Percentiles rank a stretch among this genome's conserved stretches.
Evolutionary conservation across 2,329 filamentous ascomycete species (phyloP).

Genomic region (Colletotrichum costaricense): DNA sequence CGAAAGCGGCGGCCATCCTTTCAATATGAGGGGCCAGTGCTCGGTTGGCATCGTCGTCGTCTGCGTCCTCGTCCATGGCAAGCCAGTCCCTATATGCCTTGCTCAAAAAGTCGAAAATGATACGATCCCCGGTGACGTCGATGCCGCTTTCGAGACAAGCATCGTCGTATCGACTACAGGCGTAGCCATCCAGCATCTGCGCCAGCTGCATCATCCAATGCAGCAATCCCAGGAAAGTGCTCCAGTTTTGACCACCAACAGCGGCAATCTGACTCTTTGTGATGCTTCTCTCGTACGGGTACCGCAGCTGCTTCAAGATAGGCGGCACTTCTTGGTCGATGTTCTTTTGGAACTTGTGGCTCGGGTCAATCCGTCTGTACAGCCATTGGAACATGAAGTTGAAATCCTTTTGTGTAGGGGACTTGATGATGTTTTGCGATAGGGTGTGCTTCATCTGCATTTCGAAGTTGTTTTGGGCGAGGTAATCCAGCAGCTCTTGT

Average conservation of each 20-base stretch:
- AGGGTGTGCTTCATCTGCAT: conserved; percentile 96
- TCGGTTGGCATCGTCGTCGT: conserved; percentile 83
- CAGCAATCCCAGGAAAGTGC: conserved; percentile 89
- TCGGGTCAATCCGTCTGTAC: conserved; percentile 94
- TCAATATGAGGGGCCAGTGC: conserved; percentile 86
- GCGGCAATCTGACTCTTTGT: conserved; percentile 96
- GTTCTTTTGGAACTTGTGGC: conserved; percentile 91
- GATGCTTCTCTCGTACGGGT: conserved; percentile 94
- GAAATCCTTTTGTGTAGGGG: conserved; percentile 98
- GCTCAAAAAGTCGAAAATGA: conserved; percentile 93
- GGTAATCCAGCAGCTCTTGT: conserved; percentile 90
- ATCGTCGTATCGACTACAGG: conserved; percentile 83
- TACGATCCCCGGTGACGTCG: conserved; percentile 89
- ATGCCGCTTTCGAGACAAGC: conserved; percentile 89
- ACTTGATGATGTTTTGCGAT: conserved; percentile 91
- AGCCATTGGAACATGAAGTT: conserved; percentile 98
- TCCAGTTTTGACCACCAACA: conserved; percentile 97
- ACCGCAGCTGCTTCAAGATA: conserved; percentile 91
- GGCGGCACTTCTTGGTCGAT: conserved; percentile 96
- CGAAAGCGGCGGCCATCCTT: conserved; percentile 89
- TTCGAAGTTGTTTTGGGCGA: conserved; percentile 95
- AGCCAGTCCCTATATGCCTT: conserved; percentile 95
- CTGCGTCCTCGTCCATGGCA: conserved; percentile 88
- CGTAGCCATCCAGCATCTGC: conserved; percentile 90
- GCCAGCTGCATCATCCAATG: conserved; percentile 99